These are phyloP conservation scores for Aschersonia sp. DNA, from an alignment of 2,329 filamentous ascomycete genomes.

Conservation along the genomic window DNA sequence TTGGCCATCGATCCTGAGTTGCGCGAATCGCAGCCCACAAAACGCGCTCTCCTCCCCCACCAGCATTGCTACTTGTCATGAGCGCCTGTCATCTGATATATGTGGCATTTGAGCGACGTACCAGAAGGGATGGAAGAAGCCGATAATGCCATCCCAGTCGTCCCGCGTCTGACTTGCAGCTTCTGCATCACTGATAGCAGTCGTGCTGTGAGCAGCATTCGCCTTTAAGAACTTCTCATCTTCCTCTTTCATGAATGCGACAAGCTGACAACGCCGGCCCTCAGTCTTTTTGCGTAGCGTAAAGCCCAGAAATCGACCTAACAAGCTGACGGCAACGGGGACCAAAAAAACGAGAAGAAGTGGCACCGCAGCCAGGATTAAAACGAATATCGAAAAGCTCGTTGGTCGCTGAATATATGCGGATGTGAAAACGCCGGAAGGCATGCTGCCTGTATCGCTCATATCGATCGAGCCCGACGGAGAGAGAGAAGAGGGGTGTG, in stretches of 20 bases:
- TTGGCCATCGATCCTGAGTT: constrained; percentile 79
- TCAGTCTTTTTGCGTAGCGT: constrained; percentile 49
- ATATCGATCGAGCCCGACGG: constrained; percentile 1
- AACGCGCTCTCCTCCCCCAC: constrained; percentile 88
- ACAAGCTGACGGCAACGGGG: constrained; percentile 9
- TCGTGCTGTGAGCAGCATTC: constrained; percentile 17
- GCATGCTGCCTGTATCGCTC: constrained; percentile 14
- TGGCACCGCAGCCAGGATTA: constrained; percentile 7
- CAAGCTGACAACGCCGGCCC: constrained; percentile 43
- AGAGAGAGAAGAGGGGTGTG: background rate
- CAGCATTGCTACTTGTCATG: constrained; percentile 57
- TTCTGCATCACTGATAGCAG: constrained; percentile 53
- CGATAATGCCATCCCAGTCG: constrained; percentile 74
- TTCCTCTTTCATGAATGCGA: constrained; percentile 34
- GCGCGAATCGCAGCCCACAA: constrained; percentile 91
- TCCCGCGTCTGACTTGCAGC: constrained; percentile 31
- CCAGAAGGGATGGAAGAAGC: constrained; percentile 98
- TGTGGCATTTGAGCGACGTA: constrained; percentile 23
- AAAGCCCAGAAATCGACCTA: constrained; percentile 40
- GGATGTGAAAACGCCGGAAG: constrained; percentile 8
- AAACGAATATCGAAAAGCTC: constrained; percentile 9
- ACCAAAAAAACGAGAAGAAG: constrained; percentile 11
- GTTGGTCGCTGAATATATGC: too few species aligned
- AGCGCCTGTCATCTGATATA: background rate
- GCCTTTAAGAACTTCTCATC: constrained; percentile 22